Base-by-base conservation (phyloP, 164 flowering plant genomes). In the Dillenia suffruticosa region DNA sequence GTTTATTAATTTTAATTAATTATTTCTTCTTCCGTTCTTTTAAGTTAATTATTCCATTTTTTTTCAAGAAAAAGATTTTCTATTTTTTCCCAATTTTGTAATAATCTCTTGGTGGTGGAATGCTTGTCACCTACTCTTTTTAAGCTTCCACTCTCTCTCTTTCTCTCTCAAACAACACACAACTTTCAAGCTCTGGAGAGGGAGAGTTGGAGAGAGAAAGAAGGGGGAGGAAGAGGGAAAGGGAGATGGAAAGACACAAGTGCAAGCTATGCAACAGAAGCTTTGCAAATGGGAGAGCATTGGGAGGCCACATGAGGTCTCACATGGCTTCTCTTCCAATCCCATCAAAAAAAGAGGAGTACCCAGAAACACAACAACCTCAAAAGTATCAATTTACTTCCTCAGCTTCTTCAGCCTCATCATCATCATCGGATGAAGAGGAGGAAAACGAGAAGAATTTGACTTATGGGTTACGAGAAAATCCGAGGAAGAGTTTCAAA, bases 101-200 rank as follows among this genome's bases (percentile, higher is more conserved):
- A 40, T 32, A 32, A 46, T 54, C 72, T 77, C 76, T 72, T 72
- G 77, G 80, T 71, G 77, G 82, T 79, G 78, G 79, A 81, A 74
- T 79, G 85, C 88, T 84, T 81, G 89, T 84, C 79, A 83, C 84
- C 88, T 80, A 79, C 85, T 81, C 85, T 50, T 67, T 72, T 76
- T 69, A 32, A 65, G 71, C 63, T 66, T 67, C 67, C 70, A 45
- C 67, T 58, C 66, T 26, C 73, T 51, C 65, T 64, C 53, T 69
- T 62, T 44, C 57, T 15, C 44, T 15, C 54, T 22, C 4, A 32
- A 6, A 32, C 4, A 32, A 7, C 40, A 4, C 40, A 32, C 32
- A 8, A 54, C 48, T 32, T 40, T 53, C 48, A 16, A 24, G 26
- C 45, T 44, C 57, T 19, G 1, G 22, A 19, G 22, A 19, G 22